A percentile compares a stretch with the other conserved stretches of the same genome.
phyloP scores from a whole-genome alignment of 768 basidiomycete species.

The Naganishia onofrii region DNA sequence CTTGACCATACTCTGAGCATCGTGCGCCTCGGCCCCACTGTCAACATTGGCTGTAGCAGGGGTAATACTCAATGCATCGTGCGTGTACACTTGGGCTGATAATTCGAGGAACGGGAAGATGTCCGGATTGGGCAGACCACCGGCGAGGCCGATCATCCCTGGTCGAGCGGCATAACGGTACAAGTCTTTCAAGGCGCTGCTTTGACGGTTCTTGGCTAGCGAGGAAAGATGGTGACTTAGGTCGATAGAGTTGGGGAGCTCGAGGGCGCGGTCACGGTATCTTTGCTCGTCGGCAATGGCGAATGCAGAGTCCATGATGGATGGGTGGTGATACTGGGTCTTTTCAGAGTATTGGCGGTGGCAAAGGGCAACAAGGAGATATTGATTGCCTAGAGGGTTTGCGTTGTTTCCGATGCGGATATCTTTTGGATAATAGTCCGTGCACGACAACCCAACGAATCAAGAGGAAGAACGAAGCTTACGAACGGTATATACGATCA shows the following conservation, averaged over 20 bases:
- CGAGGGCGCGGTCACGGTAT: background rate
- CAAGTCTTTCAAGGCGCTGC: constrained; percentile 66
- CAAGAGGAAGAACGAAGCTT: too few species aligned
- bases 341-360: too few species aligned
- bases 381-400: too few species aligned
- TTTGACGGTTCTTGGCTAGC: constrained; percentile 57
- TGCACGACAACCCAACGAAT: too few species aligned
- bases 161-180: constrained; percentile 62
- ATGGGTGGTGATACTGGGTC: background rate
- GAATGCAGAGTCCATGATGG: constrained; percentile 44
- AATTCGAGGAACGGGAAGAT: constrained; percentile 65
- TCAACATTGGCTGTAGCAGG: constrained; percentile 39
- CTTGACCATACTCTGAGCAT: constrained; percentile 21
- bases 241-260: constrained; percentile 58
- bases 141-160: constrained; percentile 63
- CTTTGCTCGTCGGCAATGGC: constrained; percentile 34
- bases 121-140: constrained; percentile 66
- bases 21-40: background rate
- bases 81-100: constrained; percentile 59
- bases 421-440: too few species aligned
- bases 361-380: too few species aligned
- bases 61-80: constrained; percentile 58
- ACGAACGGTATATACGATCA: too few species aligned
- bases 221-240: constrained; percentile 70
- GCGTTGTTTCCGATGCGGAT: too few species aligned